Base-by-base conservation (phyloP, 495 filamentous ascomycete genomes). In the Penicillium canescens region DNA sequence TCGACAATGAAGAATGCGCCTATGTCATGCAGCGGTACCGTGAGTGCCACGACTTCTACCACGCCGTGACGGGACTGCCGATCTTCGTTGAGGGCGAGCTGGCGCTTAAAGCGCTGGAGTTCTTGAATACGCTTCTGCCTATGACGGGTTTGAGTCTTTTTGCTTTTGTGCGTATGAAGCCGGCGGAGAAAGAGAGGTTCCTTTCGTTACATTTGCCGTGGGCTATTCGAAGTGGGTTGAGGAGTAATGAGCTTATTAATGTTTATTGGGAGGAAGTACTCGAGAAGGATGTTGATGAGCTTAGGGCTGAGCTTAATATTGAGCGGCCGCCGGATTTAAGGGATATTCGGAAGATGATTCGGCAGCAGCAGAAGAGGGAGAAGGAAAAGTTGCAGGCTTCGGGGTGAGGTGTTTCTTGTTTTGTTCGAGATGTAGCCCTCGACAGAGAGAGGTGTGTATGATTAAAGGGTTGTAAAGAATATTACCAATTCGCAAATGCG, bases 1-100 rank as follows among this genome's bases (percentile, higher is more conserved):
- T 98, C 48, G 93, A 97, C 67, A 87, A 96, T 65, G 85, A 85
- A 47, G 94, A 98, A 67, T 96, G 90, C 67, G 94, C 94, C 16
- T 98, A 98, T 70, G 94, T 98, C 4, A 96, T 98, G 90, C 94
- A 98, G 80, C 85, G 94, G 26, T 98, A 98, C 72, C 85, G 94
- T 42, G 95, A 98, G 71, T 94, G 89, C 62, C 94, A 98, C 70
- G 94, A 98, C 66, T 98, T 98, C 79, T 98, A 96, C 77, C 94
- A 98, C 71, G 94, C 95, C 0, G 75, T 98, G 33, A 96, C 92
- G 11, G 94, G 94, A 0, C 75, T 98, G 31, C 94, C 95, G 0
- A 82, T 91, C n/a, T 86, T 97, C 42, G 79, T 90, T 2, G 95
- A 98, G 73, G 94, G 95, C 16, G 95, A 98, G 75, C 77, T 98